A percentile compares a stretch with the other conserved stretches of the same genome.
Evolutionary conservation across 176 grass and related monocot species (phyloP).

Genomic region (Carex littledalei): DNA sequence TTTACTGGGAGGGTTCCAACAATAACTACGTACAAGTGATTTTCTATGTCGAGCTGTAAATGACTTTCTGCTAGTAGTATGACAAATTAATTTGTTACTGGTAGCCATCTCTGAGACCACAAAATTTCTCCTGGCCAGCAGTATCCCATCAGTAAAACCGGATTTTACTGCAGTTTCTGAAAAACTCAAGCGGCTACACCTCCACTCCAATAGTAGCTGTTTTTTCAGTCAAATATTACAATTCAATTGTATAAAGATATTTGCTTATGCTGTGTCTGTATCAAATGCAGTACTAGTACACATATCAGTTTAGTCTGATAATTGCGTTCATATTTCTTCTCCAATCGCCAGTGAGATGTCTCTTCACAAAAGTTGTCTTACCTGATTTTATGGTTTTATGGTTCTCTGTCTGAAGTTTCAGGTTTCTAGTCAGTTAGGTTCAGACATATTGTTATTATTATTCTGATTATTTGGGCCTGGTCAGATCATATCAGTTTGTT

Average conservation of each 20-base stretch:
- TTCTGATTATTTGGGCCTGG: background rate
- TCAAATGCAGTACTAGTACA: background rate
- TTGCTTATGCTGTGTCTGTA: background rate
- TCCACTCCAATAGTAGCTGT: slow-evolving; percentile 88
- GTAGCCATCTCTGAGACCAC: slow-evolving; percentile 82
- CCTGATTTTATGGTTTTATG: slow-evolving; percentile 29
- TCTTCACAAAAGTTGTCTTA: slow-evolving; percentile 91
- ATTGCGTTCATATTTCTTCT: slow-evolving; percentile 81
- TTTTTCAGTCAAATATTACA: background rate
- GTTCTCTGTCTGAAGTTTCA: background rate
- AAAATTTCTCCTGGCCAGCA: slow-evolving; percentile 80
- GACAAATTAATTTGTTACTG: slow-evolving; percentile 41
- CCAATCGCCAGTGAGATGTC: slow-evolving; percentile 90
- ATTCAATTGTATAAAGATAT: background rate
- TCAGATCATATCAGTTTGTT: background rate
- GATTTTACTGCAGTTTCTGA: slow-evolving; percentile 77
- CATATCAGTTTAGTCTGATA: background rate
- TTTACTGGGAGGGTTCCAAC: background rate
- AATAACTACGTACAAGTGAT: too few species aligned
- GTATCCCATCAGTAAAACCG: slow-evolving; percentile 89
- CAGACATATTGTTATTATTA: background rate
- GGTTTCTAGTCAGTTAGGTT: background rate
- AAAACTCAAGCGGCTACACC: slow-evolving; percentile 80
- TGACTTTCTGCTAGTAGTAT: too few species aligned
- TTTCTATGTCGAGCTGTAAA: too few species aligned